phyloP scores from a whole-genome alignment of 2,329 filamentous ascomycete species.

The Aureobasidium namibiae region DNA sequence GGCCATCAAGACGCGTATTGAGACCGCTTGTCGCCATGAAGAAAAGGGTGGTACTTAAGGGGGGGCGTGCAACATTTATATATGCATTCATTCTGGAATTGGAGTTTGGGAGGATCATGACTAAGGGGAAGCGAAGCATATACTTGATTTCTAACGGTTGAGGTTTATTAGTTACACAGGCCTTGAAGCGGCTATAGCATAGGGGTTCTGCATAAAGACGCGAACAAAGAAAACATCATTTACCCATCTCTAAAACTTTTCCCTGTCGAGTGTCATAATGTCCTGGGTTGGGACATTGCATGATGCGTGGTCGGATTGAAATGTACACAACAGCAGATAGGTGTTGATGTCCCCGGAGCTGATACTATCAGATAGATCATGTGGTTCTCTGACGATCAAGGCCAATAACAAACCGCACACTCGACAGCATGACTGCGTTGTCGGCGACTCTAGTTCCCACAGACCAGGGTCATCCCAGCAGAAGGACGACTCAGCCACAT shows the following conservation, averaged over 20 bases:
- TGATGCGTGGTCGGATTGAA: neutral
- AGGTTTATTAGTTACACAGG: neutral
- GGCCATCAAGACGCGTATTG: slow-evolving; percentile 51
- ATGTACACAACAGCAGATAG: neutral
- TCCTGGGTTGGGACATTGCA: too few relatives aligned
- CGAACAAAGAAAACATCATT: neutral
- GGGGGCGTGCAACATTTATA: neutral
- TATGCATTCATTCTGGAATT: neutral
- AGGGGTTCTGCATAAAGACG: neutral
- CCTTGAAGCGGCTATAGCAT: neutral
- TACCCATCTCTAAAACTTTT: neutral
- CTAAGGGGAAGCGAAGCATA: neutral
- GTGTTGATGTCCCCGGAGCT: neutral
- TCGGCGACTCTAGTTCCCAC: neutral
- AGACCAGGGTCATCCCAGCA: neutral
- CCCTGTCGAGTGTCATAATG: neutral
- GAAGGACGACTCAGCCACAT: neutral
- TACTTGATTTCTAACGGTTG: neutral
- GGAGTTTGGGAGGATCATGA: neutral
- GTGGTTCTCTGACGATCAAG: neutral
- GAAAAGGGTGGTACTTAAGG: neutral
- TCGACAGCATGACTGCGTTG: neutral
- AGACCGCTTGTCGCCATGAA: neutral
- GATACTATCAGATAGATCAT: neutral
- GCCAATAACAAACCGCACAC: neutral